Conservation (phyloP, 352 stramenopile genomes). For the Globisporangium mamillatum region DNA sequence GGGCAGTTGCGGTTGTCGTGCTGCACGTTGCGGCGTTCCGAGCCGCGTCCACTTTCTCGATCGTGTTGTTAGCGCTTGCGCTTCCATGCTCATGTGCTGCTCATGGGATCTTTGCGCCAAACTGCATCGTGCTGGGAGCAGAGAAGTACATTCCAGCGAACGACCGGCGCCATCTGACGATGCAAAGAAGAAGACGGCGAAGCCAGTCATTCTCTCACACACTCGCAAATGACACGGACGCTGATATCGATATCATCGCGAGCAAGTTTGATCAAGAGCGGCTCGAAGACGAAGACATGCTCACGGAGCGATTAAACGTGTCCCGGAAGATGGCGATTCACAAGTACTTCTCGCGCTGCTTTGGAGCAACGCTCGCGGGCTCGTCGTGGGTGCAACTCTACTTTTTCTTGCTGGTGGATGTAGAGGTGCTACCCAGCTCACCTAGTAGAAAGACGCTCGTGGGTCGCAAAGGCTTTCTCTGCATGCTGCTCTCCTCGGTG, state of each 20-base stretch:
- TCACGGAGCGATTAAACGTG: neutral
- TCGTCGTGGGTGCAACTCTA: constrained; percentile 49
- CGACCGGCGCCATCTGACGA: constrained; percentile 6
- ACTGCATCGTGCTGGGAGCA: constrained; percentile 45
- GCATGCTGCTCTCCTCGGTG: constrained; percentile 39
- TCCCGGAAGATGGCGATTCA: constrained; percentile 13
- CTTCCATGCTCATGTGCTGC: constrained; percentile 40
- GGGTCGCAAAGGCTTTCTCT: constrained; percentile 24
- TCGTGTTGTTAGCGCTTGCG: constrained; percentile 30
- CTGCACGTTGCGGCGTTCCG: constrained; percentile 41
- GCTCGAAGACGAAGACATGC: neutral
- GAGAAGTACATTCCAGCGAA: constrained; percentile 20
- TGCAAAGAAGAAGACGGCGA: neutral
- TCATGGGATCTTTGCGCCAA: constrained; percentile 49
- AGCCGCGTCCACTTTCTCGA: constrained; percentile 24
- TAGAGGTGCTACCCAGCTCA: constrained; percentile 18
- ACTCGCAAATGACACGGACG: constrained; percentile 3
- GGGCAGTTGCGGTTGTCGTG: constrained; percentile 41
- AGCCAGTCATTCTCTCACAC: neutral
- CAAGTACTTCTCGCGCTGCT: constrained; percentile 39
- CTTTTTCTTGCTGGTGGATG: constrained; percentile 51
- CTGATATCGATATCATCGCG: constrained; percentile 9
- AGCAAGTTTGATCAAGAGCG: constrained; percentile 6
- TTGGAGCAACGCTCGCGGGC: constrained; percentile 37
- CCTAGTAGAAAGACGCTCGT: constrained; percentile 4